phyloP scores from a whole-genome alignment of 169 alveolate genomes.

The Eimeria sp. region DNA sequence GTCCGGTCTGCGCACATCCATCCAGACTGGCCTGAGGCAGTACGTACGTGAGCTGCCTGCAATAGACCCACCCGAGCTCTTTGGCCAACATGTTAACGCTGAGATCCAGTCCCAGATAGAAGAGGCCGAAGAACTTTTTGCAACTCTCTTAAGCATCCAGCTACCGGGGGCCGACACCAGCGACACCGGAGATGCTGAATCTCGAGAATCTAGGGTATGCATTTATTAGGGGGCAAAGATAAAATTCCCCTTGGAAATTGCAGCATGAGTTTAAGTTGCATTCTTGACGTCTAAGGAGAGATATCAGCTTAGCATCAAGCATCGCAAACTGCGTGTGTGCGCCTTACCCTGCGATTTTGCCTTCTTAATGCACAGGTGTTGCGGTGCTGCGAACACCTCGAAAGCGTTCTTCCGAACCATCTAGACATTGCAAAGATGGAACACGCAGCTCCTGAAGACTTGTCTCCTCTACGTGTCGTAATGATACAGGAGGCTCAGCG shows the following conservation, averaged over 20 bases:
- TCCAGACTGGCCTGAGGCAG: constrained; percentile 69
- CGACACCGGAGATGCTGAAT: constrained; percentile 85
- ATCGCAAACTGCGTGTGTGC: neutral
- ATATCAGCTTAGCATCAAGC: neutral
- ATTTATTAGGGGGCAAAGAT: neutral
- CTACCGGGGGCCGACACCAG: constrained; percentile 90
- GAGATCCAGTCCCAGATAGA: constrained; percentile 93
- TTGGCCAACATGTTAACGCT: constrained; percentile 98
- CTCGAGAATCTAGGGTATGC: constrained; percentile 65
- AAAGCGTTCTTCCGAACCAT: constrained; percentile 91
- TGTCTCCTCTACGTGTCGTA: constrained; percentile 94
- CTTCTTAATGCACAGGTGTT: constrained; percentile 11
- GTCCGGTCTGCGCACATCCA: neutral
- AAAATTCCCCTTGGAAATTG: neutral
- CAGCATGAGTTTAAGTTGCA: neutral
- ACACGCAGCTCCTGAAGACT: constrained; percentile 90
- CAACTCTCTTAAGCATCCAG: constrained; percentile 90
- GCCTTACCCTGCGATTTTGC: neutral
- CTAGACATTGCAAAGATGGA: constrained; percentile 91
- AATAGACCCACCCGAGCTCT: constrained; percentile 95
- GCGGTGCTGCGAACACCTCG: constrained; percentile 77
- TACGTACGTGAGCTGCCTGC: constrained; percentile 83
- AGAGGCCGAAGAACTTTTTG: constrained; percentile 93
- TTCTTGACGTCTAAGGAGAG: neutral
- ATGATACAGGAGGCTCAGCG: constrained; percentile 95